phyloP scores from a whole-genome alignment of 306 rosid genomes.

The Trifolium dubium region DNA sequence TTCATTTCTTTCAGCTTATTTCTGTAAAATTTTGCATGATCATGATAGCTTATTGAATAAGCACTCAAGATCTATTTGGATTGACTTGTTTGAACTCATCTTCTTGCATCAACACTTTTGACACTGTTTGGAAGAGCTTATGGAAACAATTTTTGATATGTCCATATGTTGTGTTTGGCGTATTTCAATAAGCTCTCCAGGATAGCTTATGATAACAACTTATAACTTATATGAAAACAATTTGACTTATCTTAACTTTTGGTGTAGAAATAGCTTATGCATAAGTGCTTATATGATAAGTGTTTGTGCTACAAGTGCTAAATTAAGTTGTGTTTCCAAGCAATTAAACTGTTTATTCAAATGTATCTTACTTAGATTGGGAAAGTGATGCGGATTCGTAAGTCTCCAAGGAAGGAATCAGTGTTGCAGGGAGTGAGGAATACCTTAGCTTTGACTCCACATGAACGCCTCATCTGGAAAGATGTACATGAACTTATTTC shows the following conservation, averaged over 20 bases:
- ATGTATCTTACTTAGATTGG: slow-evolving; percentile 66
- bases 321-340: not conserved
- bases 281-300: too few species aligned
- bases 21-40: not conserved
- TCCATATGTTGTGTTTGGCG: not conserved
- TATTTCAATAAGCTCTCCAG: not conserved
- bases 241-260: not conserved
- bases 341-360: not conserved
- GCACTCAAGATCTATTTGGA: not conserved
- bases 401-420: slow-evolving; percentile 59
- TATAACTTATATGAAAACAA: not conserved
- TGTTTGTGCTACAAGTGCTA: too few species aligned
- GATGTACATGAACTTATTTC: slow-evolving; percentile 57
- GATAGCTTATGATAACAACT: not conserved
- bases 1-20: not conserved
- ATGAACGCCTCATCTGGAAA: slow-evolving; percentile 73
- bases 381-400: slow-evolving; percentile 78
- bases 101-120: not conserved
- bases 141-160: not conserved
- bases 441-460: slow-evolving; percentile 54
- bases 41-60: not conserved
- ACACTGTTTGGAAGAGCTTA: not conserved
- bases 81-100: not conserved
- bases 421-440: slow-evolving; percentile 35
- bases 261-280: not conserved